Percentiles rank a stretch among this genome's conserved stretches.
phyloP scores from a whole-genome alignment of 1,284 basidiomycete species.

The Cutaneotrichosporon cavernicola region DNA sequence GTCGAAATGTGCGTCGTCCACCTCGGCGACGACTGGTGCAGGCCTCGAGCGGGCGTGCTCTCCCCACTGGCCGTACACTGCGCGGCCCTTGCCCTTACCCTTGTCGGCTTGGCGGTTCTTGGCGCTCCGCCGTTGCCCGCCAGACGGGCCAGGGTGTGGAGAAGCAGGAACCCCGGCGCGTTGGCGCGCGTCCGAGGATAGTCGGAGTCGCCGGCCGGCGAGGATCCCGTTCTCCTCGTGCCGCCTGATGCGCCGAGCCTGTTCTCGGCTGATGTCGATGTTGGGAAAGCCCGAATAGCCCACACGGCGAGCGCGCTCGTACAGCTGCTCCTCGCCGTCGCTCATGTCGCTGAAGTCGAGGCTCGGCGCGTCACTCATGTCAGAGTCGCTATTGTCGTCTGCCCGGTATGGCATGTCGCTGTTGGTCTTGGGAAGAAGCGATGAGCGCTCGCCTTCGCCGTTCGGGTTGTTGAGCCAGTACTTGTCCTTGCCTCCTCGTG shows the following conservation, averaged over 20 bases:
- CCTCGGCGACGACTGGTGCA: slow-evolving; percentile 5
- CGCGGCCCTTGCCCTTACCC: slow-evolving; percentile 25
- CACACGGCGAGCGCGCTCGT: slow-evolving; percentile 67
- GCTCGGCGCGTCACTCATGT: slow-evolving; percentile 50
- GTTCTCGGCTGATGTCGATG: slow-evolving; percentile 70
- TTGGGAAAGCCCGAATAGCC: slow-evolving; percentile 91
- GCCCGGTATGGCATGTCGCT: slow-evolving; percentile 40
- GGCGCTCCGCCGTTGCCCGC: slow-evolving; percentile 7
- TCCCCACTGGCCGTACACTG: slow-evolving; percentile 55
- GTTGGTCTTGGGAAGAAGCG: slow-evolving; percentile 64
- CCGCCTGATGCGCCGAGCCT: slow-evolving; percentile 37
- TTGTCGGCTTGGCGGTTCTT: slow-evolving; percentile 22
- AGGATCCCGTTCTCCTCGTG: slow-evolving; percentile 53
- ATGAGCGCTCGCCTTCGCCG: slow-evolving; percentile 59
- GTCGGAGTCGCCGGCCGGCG: slow-evolving; percentile 38
- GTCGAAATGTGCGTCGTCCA: slow-evolving; percentile 21
- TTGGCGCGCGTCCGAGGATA: not conserved
- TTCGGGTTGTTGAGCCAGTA: slow-evolving; percentile 81
- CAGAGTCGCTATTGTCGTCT: slow-evolving; percentile 41
- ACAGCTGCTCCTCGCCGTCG: slow-evolving; percentile 60
- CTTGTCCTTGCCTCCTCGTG: slow-evolving; percentile 79
- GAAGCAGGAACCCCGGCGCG: not conserved
- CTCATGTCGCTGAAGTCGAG: slow-evolving; percentile 46
- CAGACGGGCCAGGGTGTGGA: not conserved
- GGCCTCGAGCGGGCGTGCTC: slow-evolving; percentile 5